Percentiles rank a stretch among this genome's conserved stretches.
These are phyloP conservation scores for Anisodus acutangulus DNA, from an alignment of 257 asterid genomes.

Conservation along the genomic window DNA sequence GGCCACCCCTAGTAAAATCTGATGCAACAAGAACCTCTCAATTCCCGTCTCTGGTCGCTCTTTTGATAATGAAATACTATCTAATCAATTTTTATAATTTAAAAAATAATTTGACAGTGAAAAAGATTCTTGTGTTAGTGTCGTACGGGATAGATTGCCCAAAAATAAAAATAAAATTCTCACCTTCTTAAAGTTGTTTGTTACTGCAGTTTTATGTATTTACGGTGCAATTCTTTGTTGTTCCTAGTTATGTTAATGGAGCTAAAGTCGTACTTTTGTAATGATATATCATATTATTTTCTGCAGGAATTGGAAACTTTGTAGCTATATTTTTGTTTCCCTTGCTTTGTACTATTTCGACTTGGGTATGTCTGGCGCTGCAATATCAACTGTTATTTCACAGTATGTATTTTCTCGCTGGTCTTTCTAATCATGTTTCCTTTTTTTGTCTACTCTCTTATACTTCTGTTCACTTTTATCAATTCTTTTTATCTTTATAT, in stretches of 20 bases:
- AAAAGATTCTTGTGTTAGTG: neutral
- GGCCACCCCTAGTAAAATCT: too few species aligned
- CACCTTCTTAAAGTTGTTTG: neutral
- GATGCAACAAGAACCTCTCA: too few species aligned
- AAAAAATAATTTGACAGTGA: neutral
- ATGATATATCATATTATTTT: neutral
- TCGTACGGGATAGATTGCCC: neutral
- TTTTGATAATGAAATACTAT: neutral
- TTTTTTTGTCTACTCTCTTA: slow-evolving; percentile 20
- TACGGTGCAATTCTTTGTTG: neutral
- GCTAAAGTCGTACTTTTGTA: neutral
- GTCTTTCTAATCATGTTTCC: slow-evolving; percentile 20
- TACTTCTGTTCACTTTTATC: slow-evolving; percentile 26
- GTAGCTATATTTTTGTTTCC: slow-evolving; percentile 81
- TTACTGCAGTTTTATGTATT: slow-evolving; percentile 4
- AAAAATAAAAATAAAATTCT: neutral
- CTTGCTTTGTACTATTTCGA: slow-evolving; percentile 58
- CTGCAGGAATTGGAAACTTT: slow-evolving; percentile 86
- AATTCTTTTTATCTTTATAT: slow-evolving; percentile 24
- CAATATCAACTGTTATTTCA: slow-evolving; percentile 84
- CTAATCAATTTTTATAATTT: slow-evolving; percentile 1
- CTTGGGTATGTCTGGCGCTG: slow-evolving; percentile 95
- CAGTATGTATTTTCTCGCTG: slow-evolving; percentile 61
- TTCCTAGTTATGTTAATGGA: neutral
- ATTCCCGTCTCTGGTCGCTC: too few species aligned